Evolutionary conservation across 2,329 filamentous ascomycete genomes (phyloP), one percentile per base, ranked within the genome.

Genomic region (Fusarium proliferatum): DNA sequence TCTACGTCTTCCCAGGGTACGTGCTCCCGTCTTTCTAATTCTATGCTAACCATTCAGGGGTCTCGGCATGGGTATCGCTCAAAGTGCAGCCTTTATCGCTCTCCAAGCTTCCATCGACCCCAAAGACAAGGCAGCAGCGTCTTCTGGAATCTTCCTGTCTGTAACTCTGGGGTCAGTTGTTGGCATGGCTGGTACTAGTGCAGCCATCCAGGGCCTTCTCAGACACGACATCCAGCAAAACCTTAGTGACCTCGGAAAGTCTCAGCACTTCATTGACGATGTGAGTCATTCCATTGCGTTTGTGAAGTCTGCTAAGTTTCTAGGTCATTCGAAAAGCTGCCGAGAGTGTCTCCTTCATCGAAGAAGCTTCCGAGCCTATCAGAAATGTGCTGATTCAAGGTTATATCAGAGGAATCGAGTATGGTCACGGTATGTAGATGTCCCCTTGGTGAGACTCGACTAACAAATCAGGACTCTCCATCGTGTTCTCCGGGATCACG

Each of bases 1-100:
- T 92, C 1, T 89, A 90, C 65, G 90, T 92, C 30, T 81, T 90
- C 9, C 89, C 90, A 33, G 76, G 76, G 67, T 76, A 66, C 16
- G 71, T 52, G 1, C 5, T 2, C 2, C 9, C 1, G 6, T 11
- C 6, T 8, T 11, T 5, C 2, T 6, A 16, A 7, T 12, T 38
- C 23, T 2, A 7, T 7, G 3, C 51, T 55, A 41, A 55, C 2
- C 2, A 1, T n/a, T 10, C 3, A 55, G 51, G 19, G 51, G 51
- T 3, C 79, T 85, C 34, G 84, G 84, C 23, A 82, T 80, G 1
- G 85, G 85, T 4, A 80, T 85, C 12, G 81, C 81, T 2, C 80
- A 82, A 30, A 83, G 81, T 33, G 82, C 83, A 6, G 77, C 84
- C 0, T 86, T 86, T 64, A 82, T 86, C 61, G 80, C 83, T 0